Evolutionary conservation across 495 filamentous ascomycete genomes (phyloP).

Genomic region (Aspergillus baeticus): DNA sequence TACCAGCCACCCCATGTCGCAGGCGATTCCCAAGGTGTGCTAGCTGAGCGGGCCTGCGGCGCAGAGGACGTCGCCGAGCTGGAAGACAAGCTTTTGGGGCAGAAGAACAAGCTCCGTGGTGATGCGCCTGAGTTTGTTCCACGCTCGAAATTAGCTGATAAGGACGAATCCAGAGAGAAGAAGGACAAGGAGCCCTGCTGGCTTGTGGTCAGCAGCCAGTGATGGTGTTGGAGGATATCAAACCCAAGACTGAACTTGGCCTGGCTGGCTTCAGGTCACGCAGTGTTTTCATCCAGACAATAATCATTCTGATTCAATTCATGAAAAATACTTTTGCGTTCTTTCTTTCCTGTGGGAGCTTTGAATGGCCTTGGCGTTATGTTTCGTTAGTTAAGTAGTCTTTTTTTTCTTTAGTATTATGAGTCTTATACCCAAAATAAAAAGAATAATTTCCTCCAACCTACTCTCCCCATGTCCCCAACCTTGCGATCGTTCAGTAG

Average conservation of each 20-base stretch:
- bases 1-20: conserved; percentile 9
- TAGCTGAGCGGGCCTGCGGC: not conserved
- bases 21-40: not conserved
- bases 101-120: conserved; percentile 13
- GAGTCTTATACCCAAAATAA: too few relatives aligned
- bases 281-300: not conserved
- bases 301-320: not conserved
- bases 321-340: not conserved
- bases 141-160: not conserved
- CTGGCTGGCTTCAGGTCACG: not conserved
- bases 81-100: not conserved
- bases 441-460: too few relatives aligned
- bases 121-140: conserved; percentile 28
- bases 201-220: conserved; percentile 13
- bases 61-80: not conserved
- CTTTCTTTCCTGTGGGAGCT: not conserved
- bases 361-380: not conserved
- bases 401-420: too few relatives aligned
- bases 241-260: too few relatives aligned
- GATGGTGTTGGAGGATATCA: not conserved
- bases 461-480: too few relatives aligned
- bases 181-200: conserved; percentile 7
- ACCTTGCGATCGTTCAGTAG: too few relatives aligned
- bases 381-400: not conserved
- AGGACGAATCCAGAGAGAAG: not conserved